phyloP scores from a whole-genome alignment of 2,329 filamentous ascomycete species.

The Emydomyces testavorans region DNA sequence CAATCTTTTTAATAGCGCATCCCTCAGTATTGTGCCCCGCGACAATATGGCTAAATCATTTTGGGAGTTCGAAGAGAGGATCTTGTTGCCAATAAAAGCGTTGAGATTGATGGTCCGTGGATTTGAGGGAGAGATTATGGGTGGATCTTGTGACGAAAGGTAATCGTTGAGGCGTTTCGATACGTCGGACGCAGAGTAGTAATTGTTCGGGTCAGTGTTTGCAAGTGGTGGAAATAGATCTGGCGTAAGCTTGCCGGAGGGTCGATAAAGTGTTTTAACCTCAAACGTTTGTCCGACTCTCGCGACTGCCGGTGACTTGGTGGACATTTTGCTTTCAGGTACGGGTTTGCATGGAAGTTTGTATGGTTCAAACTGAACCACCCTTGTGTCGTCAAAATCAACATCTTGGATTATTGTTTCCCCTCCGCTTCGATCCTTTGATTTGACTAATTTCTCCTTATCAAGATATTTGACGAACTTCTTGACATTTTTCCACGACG shows the following conservation, averaged over 20 bases:
- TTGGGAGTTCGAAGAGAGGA: slow-evolving; percentile 44
- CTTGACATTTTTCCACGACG: slow-evolving; percentile 57
- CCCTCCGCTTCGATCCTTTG: slow-evolving; percentile 53
- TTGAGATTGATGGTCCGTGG: slow-evolving; percentile 51
- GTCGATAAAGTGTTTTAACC: slow-evolving; percentile 45
- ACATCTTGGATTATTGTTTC: slow-evolving; percentile 55
- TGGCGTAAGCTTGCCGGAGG: slow-evolving; percentile 47
- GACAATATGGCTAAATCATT: slow-evolving; percentile 47
- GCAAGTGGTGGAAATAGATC: slow-evolving; percentile 41
- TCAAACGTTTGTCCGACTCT: slow-evolving; percentile 33
- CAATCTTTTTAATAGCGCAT: slow-evolving; percentile 50
- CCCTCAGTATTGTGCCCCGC: slow-evolving; percentile 47
- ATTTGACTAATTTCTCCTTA: slow-evolving; percentile 51
- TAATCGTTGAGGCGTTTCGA: slow-evolving; percentile 48
- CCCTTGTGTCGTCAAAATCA: slow-evolving; percentile 47
- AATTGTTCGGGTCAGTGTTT: slow-evolving; percentile 40
- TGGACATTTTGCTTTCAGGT: slow-evolving; percentile 24
- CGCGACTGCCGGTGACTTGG: slow-evolving; percentile 29
- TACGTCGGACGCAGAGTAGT: slow-evolving; percentile 51
- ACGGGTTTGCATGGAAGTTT: slow-evolving; percentile 43
- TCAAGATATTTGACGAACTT: slow-evolving; percentile 59
- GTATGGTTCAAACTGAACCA: slow-evolving; percentile 51
- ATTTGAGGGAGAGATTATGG: slow-evolving; percentile 46
- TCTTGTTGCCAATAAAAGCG: slow-evolving; percentile 50
- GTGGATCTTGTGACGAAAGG: slow-evolving; percentile 43